A percentile compares a stretch with the other conserved stretches of the same genome.
Conservation (phyloP, 1,139 yeast genomes). For the Pichia inconspicua region DNA sequence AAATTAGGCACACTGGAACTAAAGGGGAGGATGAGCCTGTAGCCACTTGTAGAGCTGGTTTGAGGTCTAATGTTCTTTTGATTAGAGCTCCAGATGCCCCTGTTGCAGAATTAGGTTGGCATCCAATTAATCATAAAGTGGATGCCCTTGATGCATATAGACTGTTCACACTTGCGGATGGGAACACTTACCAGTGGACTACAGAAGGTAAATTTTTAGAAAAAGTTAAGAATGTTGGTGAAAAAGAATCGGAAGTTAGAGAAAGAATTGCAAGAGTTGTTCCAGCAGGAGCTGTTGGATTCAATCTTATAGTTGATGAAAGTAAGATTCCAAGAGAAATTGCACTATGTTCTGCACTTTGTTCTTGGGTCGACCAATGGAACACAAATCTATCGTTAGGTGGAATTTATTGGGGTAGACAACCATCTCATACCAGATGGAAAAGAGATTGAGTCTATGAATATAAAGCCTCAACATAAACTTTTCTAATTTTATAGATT, state of each 20-base stretch:
- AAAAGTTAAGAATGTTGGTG: conserved; percentile 47
- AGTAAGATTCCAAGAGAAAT: conserved; percentile 45
- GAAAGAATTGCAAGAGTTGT: conserved; percentile 50
- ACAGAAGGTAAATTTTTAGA: conserved; percentile 51
- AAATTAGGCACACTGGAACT: conserved; percentile 34
- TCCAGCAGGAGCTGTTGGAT: conserved; percentile 43
- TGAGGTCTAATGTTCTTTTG: conserved; percentile 48
- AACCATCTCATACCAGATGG: conserved; percentile 48
- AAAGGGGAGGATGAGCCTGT: conserved; percentile 48
- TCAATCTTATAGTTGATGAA: conserved; percentile 47
- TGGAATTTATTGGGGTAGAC: conserved; percentile 51
- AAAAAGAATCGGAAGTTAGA: conserved; percentile 54
- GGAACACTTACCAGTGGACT: conserved; percentile 58
- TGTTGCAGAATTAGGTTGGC: conserved; percentile 56
- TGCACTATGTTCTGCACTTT: conserved; percentile 52
- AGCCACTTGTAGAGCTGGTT: conserved; percentile 52
- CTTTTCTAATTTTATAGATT: background rate
- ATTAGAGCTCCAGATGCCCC: conserved; percentile 43
- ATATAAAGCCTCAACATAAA: background rate
- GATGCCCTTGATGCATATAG: conserved; percentile 56
- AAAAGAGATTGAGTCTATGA: conserved; percentile 37
- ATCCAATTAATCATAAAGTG: conserved; percentile 49
- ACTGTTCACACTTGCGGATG: conserved; percentile 51
- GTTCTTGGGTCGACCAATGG: conserved; percentile 61
- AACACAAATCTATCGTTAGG: conserved; percentile 53